Base-by-base conservation (phyloP, 306 rosid species). In the Castanopsis chinensis region DNA sequence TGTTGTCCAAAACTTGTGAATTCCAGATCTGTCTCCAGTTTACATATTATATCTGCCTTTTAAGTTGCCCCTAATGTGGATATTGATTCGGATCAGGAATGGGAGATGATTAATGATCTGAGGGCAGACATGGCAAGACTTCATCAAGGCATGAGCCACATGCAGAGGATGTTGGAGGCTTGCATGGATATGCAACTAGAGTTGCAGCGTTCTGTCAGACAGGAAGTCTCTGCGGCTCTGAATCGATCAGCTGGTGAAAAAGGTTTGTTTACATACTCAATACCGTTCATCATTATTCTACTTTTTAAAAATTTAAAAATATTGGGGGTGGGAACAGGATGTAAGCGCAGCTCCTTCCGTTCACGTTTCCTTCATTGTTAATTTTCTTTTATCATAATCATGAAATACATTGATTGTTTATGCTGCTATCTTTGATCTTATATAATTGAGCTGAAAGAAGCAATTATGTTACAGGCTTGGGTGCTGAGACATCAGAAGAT, bases 121-220 rank as follows among this genome's bases (percentile, higher is more conserved):
- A 87, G 97, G 85, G 85, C 97, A 53, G 99, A 96, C 80, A 96
- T 96, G 98, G 88, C 94, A 45, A 89, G 97, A 86, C 99, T 96
- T 86, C 99, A 96, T 85, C 99, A 96, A 85, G 98, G 99, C 82
- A 96, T 96, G 99, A 93, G 91, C 81, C 99, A 96, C 88, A 93
- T 96, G 99, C 99, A 96, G 91, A 91, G 97, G 83, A 90, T 91
- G 97, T 83, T 96, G 92, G 99, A 96, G 87, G 98, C 99, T 41
- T 96, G 99, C 93, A 96, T 96, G 99, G 99, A 96, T 77, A 96
- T 96, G 99, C 99, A 96, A 79, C 91, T 96, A 83, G 99, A 96
- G 89, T 86, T 96, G 91, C 99, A 96, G 83, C 98, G 99, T 41
- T 93, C 99, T 82, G 97, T 96, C 37, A 89, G 98, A 83, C 99